Base-by-base conservation (phyloP, 495 filamentous ascomycete genomes). In the Echria macrotheca region DNA sequence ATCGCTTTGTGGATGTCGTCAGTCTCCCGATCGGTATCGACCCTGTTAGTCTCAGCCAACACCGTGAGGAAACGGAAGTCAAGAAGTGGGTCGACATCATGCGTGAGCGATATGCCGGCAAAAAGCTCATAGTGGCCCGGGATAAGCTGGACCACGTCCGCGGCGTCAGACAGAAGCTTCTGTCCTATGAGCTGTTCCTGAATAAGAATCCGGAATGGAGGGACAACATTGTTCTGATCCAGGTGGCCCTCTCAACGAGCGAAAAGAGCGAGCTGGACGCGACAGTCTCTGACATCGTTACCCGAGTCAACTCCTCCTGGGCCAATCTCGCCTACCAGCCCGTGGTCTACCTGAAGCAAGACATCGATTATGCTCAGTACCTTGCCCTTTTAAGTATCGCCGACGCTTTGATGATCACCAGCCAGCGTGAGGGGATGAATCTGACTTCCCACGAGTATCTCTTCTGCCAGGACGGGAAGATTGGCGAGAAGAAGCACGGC, bases 391-490 rank as follows among this genome's bases (percentile, higher is more conserved):
- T 95, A 33, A 86, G 85, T 14, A 84, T 93, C 19, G 91, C 91
- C 3, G 89, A 96, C 67, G 86, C 83, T 17, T 72, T 96, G 24
- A 91, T 95, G 79, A 90, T 96, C 60, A 89, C 91, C 5, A 90
- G 86, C 63, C 79, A 96, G 44, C 87, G 91, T 40, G 91, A 96
- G 60, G 91, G 91, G 33, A 96, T 96, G 91, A 95, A 95, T 58
- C 68, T 96, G 29, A 94, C 91, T 5, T 86, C 82, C 37, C 91
- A 96, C 59, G 91, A 96, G 66, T 96, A 87, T 60, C 77, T 95
- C 23, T 89, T 86, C 54, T 95, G 90, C 56, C 91, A 96, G 63
- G 91, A 96, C 65, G 89, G 89, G n/a, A 80, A 78, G 56, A 58
- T 64, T 40, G 72, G 75, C 18, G 73, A 82, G 44, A 87, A 87